These are phyloP conservation scores for Candida endomychidarum DNA, from an alignment of 805 yeast species.

Conservation along the genomic window DNA sequence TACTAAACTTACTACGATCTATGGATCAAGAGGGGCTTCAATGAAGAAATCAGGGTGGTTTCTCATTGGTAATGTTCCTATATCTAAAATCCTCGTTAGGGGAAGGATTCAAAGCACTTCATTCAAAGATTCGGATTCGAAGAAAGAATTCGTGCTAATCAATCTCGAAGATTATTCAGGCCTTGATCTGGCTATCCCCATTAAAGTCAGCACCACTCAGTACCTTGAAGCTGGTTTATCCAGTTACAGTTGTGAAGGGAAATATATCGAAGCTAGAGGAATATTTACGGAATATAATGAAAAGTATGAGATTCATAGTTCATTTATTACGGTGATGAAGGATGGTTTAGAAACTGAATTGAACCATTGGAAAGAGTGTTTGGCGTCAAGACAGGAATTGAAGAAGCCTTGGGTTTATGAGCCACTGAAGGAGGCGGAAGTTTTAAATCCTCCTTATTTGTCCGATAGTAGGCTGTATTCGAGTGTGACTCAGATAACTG, in stretches of 20 bases:
- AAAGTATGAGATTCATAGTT: conserved; percentile 13
- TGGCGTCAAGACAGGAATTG: conserved; percentile 22
- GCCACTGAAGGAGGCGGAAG: neutral
- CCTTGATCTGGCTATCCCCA: conserved; percentile 25
- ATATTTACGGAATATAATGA: neutral
- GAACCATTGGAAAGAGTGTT: conserved; percentile 26
- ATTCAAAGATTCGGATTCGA: too few species aligned
- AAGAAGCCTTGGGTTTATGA: conserved; percentile 26
- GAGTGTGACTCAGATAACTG: too few species aligned
- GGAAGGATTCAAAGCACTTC: conserved; percentile 35
- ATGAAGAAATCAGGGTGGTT: neutral
- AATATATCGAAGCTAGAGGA: conserved; percentile 27
- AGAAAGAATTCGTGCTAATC: conserved; percentile 17
- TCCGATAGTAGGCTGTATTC: conserved; percentile 7
- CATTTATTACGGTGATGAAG: conserved; percentile 8
- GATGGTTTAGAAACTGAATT: conserved; percentile 24
- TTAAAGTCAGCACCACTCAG: conserved; percentile 16
- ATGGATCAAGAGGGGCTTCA: conserved; percentile 19
- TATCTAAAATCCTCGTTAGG: conserved; percentile 22
- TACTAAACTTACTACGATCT: conserved; percentile 14
- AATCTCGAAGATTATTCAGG: conserved; percentile 38
- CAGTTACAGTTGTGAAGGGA: conserved; percentile 22
- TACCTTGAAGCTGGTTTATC: conserved; percentile 18
- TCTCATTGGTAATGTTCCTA: conserved; percentile 37
- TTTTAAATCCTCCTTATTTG: conserved; percentile 8